Conservation (phyloP, 1,139 yeast genomes). For the Suhomyces panamericanus region DNA sequence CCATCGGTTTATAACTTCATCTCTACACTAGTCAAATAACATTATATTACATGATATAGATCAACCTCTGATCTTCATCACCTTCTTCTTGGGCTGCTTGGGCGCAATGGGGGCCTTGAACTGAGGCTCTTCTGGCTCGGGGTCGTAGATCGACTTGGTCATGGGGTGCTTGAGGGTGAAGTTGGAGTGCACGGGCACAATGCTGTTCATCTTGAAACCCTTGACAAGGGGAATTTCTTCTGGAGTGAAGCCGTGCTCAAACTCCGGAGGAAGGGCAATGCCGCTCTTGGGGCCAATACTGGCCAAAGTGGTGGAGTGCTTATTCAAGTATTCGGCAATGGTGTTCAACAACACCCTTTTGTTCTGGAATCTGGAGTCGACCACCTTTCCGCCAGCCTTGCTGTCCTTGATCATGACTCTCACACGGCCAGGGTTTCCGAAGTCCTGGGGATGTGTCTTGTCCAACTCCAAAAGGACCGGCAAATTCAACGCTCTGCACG, state of each 20-base stretch:
- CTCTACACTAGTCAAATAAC: neutral
- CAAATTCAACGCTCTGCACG: conserved; percentile 47
- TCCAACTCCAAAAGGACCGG: conserved; percentile 71
- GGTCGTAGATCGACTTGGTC: conserved; percentile 69
- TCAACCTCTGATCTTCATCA: conserved; percentile 49
- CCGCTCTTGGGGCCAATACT: conserved; percentile 53
- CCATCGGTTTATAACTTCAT: no score
- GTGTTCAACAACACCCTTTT: conserved; percentile 68
- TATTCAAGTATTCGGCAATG: conserved; percentile 61
- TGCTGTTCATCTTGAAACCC: conserved; percentile 81
- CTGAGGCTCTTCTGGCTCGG: conserved; percentile 35
- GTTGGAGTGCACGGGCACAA: conserved; percentile 82
- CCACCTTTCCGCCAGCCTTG: conserved; percentile 43
- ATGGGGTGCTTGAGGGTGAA: conserved; percentile 83
- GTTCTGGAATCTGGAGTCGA: conserved; percentile 43
- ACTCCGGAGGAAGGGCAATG: conserved; percentile 65
- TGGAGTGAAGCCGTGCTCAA: conserved; percentile 51
- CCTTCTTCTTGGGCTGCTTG: conserved; percentile 53
- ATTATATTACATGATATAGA: neutral
- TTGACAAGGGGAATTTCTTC: conserved; percentile 72
- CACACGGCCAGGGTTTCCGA: conserved; percentile 95
- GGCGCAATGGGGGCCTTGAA: conserved; percentile 37
- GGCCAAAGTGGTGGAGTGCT: conserved; percentile 71
- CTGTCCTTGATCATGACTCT: conserved; percentile 59
- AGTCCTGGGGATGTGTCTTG: conserved; percentile 93